Evolutionary conservation across 805 yeast genomes (phyloP).

Genomic region (Candida insectalens): DNA sequence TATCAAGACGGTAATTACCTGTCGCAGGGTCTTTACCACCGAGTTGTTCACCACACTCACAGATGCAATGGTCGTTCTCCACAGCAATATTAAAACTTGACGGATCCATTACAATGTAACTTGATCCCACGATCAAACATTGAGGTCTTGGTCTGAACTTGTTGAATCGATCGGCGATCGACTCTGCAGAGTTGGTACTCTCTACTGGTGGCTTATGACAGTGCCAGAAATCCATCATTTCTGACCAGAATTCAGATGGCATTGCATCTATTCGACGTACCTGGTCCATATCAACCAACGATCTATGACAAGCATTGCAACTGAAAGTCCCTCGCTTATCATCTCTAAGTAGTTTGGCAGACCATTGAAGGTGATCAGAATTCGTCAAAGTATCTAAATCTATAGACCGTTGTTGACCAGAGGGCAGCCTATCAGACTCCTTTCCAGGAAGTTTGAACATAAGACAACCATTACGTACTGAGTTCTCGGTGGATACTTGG

Average conservation of each 20-base stretch:
- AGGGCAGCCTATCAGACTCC: neutral
- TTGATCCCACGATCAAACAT: constrained; percentile 44
- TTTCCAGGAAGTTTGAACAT: neutral
- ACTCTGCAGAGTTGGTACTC: constrained; percentile 2
- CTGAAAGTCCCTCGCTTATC: constrained; percentile 3
- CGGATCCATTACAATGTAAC: constrained; percentile 37
- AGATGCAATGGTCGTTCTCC: constrained; percentile 15
- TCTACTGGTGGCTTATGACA: constrained; percentile 64
- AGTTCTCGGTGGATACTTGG: no score
- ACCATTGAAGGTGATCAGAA: constrained; percentile 18
- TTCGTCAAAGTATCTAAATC: constrained; percentile 5
- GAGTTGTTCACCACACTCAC: constrained; percentile 29
- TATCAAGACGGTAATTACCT: constrained; percentile 31
- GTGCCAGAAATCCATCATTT: constrained; percentile 96
- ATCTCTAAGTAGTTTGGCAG: constrained; percentile 7
- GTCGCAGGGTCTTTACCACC: constrained; percentile 31
- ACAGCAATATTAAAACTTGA: constrained; percentile 9
- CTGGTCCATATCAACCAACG: constrained; percentile 22
- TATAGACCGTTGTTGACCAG: neutral
- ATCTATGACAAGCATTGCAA: constrained; percentile 11
- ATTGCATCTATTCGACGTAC: constrained; percentile 39
- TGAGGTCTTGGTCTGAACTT: constrained; percentile 33
- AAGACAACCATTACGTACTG: neutral
- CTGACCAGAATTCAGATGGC: constrained; percentile 93
- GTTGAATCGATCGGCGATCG: constrained; percentile 26